phyloP scores from a whole-genome alignment of 164 flowering plant genomes.

The grape (Vitis vinifera) region DNA sequence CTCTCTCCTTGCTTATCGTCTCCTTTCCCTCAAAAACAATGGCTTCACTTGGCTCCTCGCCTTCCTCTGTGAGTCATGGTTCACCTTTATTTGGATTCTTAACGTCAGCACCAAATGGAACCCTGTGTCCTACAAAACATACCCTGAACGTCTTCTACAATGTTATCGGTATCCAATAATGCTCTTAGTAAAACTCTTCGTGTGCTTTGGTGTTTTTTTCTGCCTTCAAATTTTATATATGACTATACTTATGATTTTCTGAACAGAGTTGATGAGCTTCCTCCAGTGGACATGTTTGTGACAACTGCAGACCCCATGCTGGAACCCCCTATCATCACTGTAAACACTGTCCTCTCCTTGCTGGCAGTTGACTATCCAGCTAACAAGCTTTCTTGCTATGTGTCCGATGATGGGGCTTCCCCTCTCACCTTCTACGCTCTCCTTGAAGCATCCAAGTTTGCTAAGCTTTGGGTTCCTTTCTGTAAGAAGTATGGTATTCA shows the following conservation, averaged over 20 bases:
- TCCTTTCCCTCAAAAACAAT: slow-evolving; percentile 20
- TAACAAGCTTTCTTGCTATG: slow-evolving; percentile 67
- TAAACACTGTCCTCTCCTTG: slow-evolving; percentile 64
- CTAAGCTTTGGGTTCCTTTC: slow-evolving; percentile 65
- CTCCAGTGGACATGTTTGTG: slow-evolving; percentile 66
- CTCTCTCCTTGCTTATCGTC: slow-evolving; percentile 48
- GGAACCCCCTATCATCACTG: slow-evolving; percentile 61
- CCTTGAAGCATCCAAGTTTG: slow-evolving; percentile 46
- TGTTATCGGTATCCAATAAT: slow-evolving; percentile 19
- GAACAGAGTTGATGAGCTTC: slow-evolving; percentile 38
- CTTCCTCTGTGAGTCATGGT: slow-evolving; percentile 51
- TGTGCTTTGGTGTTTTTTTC: too few species aligned
- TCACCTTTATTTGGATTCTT: slow-evolving; percentile 48
- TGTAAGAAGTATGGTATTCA: slow-evolving; percentile 53
- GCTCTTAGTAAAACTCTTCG: too few species aligned
- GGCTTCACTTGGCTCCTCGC: slow-evolving; percentile 48
- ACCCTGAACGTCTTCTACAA: slow-evolving; percentile 40
- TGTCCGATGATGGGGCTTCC: slow-evolving; percentile 65
- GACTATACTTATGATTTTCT: background rate
- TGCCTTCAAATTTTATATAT: background rate
- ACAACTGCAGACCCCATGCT: slow-evolving; percentile 65
- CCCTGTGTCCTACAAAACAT: slow-evolving; percentile 30
- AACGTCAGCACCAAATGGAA: slow-evolving; percentile 40
- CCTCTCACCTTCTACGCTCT: slow-evolving; percentile 58
- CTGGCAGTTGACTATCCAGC: slow-evolving; percentile 65